Conservation (phyloP, 1,139 yeast species). For the Suhomyces bolitotheri region DNA sequence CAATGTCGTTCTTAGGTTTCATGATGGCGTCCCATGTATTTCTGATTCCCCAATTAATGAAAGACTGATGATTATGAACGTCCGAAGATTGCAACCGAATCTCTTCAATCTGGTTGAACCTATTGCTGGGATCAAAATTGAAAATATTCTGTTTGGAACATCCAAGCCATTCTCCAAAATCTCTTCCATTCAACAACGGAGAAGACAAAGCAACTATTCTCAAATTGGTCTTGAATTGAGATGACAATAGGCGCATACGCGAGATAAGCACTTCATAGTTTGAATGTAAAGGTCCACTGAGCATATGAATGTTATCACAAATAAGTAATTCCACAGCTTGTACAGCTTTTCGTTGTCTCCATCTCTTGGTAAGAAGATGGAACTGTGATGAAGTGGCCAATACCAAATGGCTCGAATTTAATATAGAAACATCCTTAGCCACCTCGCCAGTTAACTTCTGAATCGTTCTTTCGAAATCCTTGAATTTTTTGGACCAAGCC, state of each 20-base stretch:
- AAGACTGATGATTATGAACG: slow-evolving; percentile 20
- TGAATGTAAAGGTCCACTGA: slow-evolving; percentile 40
- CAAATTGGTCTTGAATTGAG: slow-evolving; percentile 54
- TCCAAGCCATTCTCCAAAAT: slow-evolving; percentile 86
- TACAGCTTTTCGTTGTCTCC: slow-evolving; percentile 76
- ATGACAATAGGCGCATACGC: slow-evolving; percentile 67
- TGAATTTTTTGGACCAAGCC: slow-evolving; percentile 55
- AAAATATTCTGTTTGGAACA: slow-evolving; percentile 57
- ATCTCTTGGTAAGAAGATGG: slow-evolving; percentile 69
- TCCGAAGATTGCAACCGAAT: slow-evolving; percentile 50
- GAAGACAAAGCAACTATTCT: slow-evolving; percentile 69
- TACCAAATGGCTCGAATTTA: slow-evolving; percentile 65
- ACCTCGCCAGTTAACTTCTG: slow-evolving; percentile 65
- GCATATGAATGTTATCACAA: slow-evolving; percentile 72
- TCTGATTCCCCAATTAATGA: slow-evolving; percentile 51
- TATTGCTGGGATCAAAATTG: slow-evolving; percentile 68
- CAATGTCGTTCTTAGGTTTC: neutral
- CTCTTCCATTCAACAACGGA: slow-evolving; percentile 73
- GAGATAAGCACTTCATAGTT: slow-evolving; percentile 69
- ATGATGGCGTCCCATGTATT: slow-evolving; percentile 16
- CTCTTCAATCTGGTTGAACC: slow-evolving; percentile 55
- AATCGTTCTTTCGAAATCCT: slow-evolving; percentile 47
- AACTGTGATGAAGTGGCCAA: slow-evolving; percentile 80
- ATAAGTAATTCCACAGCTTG: slow-evolving; percentile 68
- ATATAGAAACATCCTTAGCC: slow-evolving; percentile 50